phyloP scores from a whole-genome alignment of 129 eudicot species.

The Helichrysum umbraculigerum region DNA sequence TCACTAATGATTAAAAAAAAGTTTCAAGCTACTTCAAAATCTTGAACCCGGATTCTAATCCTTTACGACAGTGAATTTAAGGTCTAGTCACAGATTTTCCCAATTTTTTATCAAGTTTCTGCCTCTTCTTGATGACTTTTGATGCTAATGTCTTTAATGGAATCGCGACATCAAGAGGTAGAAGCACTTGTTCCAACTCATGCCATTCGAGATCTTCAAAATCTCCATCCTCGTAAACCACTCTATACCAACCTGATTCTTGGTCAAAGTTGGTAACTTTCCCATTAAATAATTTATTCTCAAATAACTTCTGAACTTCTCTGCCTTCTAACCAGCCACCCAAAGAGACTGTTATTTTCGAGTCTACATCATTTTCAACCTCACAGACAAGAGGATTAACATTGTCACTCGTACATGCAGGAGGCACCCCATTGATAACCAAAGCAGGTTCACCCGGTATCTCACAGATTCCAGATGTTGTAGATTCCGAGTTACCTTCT shows the following conservation, averaged over 20 bases:
- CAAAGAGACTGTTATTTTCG: slow-evolving; percentile 31
- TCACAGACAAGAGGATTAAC: slow-evolving; percentile 26
- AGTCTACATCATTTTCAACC: slow-evolving; percentile 26
- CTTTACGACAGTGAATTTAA: slow-evolving; percentile 21
- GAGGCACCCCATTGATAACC: slow-evolving; percentile 66
- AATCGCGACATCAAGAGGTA: slow-evolving; percentile 63
- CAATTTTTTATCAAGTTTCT: slow-evolving; percentile 40
- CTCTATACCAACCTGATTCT: slow-evolving; percentile 80
- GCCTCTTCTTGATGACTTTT: slow-evolving; percentile 55
- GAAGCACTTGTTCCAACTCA: slow-evolving; percentile 62
- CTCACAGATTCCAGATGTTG: slow-evolving; percentile 47
- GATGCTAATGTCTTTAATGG: slow-evolving; percentile 69
- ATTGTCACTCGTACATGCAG: slow-evolving; percentile 30
- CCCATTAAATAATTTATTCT: slow-evolving; percentile 42
- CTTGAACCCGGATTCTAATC: not conserved
- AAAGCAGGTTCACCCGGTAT: slow-evolving; percentile 66
- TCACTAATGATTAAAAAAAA: not conserved
- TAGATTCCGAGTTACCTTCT: slow-evolving; percentile 37
- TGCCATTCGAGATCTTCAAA: slow-evolving; percentile 90
- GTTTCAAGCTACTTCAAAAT: not conserved
- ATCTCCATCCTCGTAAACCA: slow-evolving; percentile 80
- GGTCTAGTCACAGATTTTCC: slow-evolving; percentile 33
- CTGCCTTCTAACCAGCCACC: slow-evolving; percentile 83
- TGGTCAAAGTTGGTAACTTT: slow-evolving; percentile 59
- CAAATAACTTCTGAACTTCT: slow-evolving; percentile 65